phyloP scores from a whole-genome alignment of 371 early-diverging fungal species.

The Parasitella parasitica region DNA sequence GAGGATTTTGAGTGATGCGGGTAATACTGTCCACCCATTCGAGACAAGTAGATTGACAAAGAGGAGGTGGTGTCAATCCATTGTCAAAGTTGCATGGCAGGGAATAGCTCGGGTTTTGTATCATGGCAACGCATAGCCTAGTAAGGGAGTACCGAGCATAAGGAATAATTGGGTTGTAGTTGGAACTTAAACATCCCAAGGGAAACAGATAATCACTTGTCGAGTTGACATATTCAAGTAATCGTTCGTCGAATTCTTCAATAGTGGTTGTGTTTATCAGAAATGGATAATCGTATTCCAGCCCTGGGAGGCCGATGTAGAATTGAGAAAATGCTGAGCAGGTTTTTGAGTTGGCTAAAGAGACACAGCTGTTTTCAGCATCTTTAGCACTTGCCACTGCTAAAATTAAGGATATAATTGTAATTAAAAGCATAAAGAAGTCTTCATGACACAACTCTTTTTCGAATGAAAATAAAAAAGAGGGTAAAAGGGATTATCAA shows the following conservation, averaged over 20 bases:
- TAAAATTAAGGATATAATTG: neutral
- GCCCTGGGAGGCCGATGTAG: constrained; percentile 26
- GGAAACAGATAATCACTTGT: constrained; percentile 29
- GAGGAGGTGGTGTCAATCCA: constrained; percentile 23
- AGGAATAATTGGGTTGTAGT: constrained; percentile 22
- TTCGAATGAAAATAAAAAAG: neutral
- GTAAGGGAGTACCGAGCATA: constrained; percentile 44
- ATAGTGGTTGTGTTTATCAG: constrained; percentile 30
- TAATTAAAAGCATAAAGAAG: neutral
- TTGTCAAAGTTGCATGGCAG: constrained; percentile 28
- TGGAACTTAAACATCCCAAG: constrained; percentile 29
- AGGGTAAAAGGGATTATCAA: neutral
- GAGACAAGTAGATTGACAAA: constrained; percentile 33
- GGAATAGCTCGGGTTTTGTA: constrained; percentile 27
- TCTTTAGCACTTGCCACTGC: neutral
- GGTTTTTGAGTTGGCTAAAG: constrained; percentile 23
- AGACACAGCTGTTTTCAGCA: constrained; percentile 20
- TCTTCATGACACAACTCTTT: neutral
- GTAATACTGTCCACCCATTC: constrained; percentile 29
- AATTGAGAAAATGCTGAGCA: constrained; percentile 37
- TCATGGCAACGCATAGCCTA: constrained; percentile 28
- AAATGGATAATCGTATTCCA: constrained; percentile 23
- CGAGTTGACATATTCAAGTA: constrained; percentile 19
- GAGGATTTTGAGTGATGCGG: constrained; percentile 11
- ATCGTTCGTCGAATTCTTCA: constrained; percentile 31